Percentiles rank a stretch among this genome's conserved stretches.
These are phyloP conservation scores for Carpinus viminea DNA, from an alignment of 306 rosid genomes.

Conservation along the genomic window DNA sequence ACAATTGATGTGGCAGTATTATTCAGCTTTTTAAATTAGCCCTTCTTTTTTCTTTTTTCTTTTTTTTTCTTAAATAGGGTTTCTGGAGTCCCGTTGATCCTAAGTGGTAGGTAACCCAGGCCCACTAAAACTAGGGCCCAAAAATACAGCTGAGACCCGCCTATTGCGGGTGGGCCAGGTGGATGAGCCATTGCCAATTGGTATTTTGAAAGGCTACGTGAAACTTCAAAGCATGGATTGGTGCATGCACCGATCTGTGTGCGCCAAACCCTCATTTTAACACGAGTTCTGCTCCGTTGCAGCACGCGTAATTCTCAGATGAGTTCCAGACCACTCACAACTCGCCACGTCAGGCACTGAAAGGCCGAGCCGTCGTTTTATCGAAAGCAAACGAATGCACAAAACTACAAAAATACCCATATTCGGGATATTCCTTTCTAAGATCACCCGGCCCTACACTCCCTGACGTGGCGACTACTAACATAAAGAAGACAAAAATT, in stretches of 20 bases:
- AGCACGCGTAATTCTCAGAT: background rate
- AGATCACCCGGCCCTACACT: background rate
- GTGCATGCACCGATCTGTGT: background rate
- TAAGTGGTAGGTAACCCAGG: background rate
- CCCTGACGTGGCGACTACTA: background rate
- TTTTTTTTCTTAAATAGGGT: too few species aligned
- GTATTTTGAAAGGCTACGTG: background rate
- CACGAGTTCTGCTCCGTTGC: background rate
- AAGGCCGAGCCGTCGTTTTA: background rate
- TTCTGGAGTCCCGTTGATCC: too few species aligned
- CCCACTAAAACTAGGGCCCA: background rate
- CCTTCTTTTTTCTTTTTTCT: too few species aligned
- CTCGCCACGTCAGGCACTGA: background rate
- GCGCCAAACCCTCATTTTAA: background rate
- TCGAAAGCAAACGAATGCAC: conserved; percentile 9
- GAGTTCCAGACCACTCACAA: background rate
- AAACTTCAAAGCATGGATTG: background rate
- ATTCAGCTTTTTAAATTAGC: too few species aligned
- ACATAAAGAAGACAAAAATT: background rate
- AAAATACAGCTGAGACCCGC: background rate
- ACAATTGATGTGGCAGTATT: too few species aligned
- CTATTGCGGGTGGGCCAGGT: background rate
- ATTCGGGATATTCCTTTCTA: background rate
- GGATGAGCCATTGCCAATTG: background rate
- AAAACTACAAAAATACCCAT: background rate